phyloP scores from a whole-genome alignment of 352 stramenopile genomes.

The Pythium folliculosum region DNA sequence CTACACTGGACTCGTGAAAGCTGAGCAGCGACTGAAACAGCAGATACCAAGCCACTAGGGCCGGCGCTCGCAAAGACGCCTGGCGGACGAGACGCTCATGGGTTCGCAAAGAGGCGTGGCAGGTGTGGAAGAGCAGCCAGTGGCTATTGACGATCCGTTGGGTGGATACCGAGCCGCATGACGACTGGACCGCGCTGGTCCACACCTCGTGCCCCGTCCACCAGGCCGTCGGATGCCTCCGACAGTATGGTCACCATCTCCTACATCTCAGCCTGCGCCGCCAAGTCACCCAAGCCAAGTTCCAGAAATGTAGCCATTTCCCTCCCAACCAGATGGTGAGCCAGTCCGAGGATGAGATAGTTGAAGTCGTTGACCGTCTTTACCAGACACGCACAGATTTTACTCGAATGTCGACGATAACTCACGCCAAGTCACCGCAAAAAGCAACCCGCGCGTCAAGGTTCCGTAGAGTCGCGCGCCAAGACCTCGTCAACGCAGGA shows the following conservation, averaged over 20 bases:
- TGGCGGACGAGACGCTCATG: no score
- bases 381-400: not conserved
- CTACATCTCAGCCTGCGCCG: not conserved
- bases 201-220: not conserved
- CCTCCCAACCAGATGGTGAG: not conserved
- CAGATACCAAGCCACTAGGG: not conserved
- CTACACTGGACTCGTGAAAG: no score
- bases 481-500: not conserved
- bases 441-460: not conserved
- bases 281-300: not conserved
- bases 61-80: no score
- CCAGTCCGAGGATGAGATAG: not conserved
- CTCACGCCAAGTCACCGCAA: not conserved
- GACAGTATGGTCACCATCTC: not conserved
- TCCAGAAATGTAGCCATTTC: constrained; percentile 15
- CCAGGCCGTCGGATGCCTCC: not conserved
- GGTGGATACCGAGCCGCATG: not conserved
- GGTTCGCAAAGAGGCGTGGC: not conserved
- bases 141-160: not conserved
- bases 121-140: not conserved
- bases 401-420: not conserved
- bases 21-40: no score
- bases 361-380: not conserved
- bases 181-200: not conserved
- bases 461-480: not conserved